phyloP scores from a whole-genome alignment of 73 alveolate species.

The Urostyla sp. region DNA sequence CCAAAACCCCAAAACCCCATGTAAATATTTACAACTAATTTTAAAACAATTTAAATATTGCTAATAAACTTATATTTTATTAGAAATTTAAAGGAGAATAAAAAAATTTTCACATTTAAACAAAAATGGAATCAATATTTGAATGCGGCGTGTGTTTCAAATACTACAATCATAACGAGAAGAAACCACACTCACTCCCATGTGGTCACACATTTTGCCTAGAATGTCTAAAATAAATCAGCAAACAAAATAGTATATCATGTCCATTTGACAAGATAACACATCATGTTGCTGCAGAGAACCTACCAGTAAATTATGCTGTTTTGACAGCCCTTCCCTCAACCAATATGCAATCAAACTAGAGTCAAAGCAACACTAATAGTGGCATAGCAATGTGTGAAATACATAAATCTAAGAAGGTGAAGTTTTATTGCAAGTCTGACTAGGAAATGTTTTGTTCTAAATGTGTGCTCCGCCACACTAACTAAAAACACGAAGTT shows the following conservation, averaged over 20 bases:
- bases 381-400: slow-evolving; percentile 30
- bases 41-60: too few species aligned
- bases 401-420: slow-evolving; percentile 54
- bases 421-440: slow-evolving; percentile 62
- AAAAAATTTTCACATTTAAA: neutral
- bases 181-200: slow-evolving; percentile 69
- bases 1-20: too few species aligned
- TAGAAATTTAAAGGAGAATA: too few species aligned
- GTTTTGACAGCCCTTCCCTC: slow-evolving; percentile 71
- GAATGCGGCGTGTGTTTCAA: slow-evolving; percentile 68
- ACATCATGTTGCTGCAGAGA: slow-evolving; percentile 19
- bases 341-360: neutral
- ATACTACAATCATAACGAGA: slow-evolving; percentile 50
- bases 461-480: slow-evolving; percentile 72
- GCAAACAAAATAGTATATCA: neutral
- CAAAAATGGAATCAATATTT: slow-evolving; percentile 66
- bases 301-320: slow-evolving; percentile 66
- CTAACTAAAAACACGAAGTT: slow-evolving; percentile 64
- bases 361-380: neutral
- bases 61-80: too few species aligned
- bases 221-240: slow-evolving; percentile 45
- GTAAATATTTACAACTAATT: too few species aligned
- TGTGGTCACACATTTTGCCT: slow-evolving; percentile 77
- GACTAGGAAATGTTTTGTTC: slow-evolving; percentile 65
- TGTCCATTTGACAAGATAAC: slow-evolving; percentile 71